Evolutionary conservation across 23 red algal species (phyloP).

Genomic region (Pyropia haitanensis): DNA sequence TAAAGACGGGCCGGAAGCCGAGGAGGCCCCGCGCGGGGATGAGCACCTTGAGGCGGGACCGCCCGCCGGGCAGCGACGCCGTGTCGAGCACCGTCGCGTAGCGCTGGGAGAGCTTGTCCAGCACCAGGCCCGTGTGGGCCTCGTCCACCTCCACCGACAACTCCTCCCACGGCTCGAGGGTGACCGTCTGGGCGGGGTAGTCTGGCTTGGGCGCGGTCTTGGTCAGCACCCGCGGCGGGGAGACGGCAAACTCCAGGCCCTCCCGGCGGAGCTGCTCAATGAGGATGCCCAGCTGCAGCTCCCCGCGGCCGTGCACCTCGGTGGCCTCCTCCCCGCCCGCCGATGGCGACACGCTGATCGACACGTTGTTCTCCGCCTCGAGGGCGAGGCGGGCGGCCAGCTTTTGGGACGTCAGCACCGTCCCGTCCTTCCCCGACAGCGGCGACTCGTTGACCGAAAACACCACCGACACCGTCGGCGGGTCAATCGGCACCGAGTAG

Average conservation of each 20-base stretch:
- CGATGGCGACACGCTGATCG: conserved; percentile 35
- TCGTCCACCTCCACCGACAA: conserved; percentile 76
- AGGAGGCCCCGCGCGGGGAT: conserved; percentile 78
- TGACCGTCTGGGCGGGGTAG: conserved; percentile 16
- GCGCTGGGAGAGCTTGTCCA: conserved; percentile 68
- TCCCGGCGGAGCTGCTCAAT: conserved; percentile 76
- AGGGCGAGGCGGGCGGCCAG: conserved; percentile 61
- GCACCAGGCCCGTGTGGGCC: conserved; percentile 60
- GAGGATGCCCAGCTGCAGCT: conserved; percentile 77
- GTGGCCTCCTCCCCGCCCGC: conserved; percentile 43
- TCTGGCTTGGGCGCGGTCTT: conserved; percentile 16
- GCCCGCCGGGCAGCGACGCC: conserved; percentile 14
- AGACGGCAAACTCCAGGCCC: conserved; percentile 68
- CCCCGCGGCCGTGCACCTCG: conserved; percentile 68
- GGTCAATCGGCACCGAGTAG: conserved; percentile 59
- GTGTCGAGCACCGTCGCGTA: conserved; percentile 50
- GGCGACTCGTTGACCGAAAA: conserved; percentile 77
- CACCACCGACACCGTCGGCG: conserved; percentile 78
- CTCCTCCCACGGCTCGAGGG: conserved; percentile 69
- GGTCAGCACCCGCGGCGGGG: conserved; percentile 55
- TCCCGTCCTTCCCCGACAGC: conserved; percentile 68
- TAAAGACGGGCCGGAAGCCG: conserved; percentile 56
- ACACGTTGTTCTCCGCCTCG: conserved; percentile 82
- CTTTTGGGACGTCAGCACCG: conserved; percentile 63
- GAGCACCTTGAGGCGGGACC: conserved; percentile 29